These are phyloP conservation scores for Aspergillus flavus DNA, from an alignment of 2,329 filamentous ascomycete genomes.

Conservation along the genomic window DNA sequence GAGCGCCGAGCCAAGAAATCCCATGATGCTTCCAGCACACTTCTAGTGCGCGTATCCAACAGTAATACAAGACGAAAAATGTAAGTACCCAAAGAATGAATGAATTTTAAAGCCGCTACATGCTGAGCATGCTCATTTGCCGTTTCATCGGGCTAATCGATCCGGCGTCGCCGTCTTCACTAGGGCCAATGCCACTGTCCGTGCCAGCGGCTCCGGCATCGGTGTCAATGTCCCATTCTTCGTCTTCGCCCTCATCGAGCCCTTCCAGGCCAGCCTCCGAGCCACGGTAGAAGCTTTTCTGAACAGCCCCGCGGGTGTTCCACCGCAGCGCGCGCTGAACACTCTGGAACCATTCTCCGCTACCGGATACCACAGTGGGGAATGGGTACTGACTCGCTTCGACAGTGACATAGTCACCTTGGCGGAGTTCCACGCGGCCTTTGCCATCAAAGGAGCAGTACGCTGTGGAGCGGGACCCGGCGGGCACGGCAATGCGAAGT, in stretches of 20 bases:
- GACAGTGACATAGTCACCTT: constrained; percentile 94
- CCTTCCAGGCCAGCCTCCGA: constrained; percentile 35
- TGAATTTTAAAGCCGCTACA: constrained; percentile 41
- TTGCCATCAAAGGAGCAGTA: constrained; percentile 99
- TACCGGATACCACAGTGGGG: constrained; percentile 87
- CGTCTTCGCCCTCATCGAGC: constrained; percentile 56
- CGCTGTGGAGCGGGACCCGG: constrained; percentile 83
- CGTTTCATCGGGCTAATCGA: constrained; percentile 68
- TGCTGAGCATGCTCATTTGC: constrained; percentile 73
- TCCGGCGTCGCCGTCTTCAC: constrained; percentile 64
- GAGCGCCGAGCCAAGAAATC: neutral
- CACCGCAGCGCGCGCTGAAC: constrained; percentile 89
- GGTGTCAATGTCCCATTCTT: constrained; percentile 93
- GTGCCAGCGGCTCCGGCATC: constrained; percentile 55
- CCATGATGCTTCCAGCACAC: constrained; percentile 2
- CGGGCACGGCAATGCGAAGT: constrained; percentile 83
- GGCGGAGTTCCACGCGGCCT: constrained; percentile 86
- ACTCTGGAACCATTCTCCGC: constrained; percentile 95
- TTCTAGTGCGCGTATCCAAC: neutral
- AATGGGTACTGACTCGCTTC: constrained; percentile 96
- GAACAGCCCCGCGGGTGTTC: constrained; percentile 90
- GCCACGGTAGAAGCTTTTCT: constrained; percentile 75
- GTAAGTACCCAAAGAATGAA: neutral
- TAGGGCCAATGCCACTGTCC: constrained; percentile 55
- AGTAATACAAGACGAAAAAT: neutral